phyloP scores from a whole-genome alignment of 1,139 yeast species.

The Kodamaea alishanica region DNA sequence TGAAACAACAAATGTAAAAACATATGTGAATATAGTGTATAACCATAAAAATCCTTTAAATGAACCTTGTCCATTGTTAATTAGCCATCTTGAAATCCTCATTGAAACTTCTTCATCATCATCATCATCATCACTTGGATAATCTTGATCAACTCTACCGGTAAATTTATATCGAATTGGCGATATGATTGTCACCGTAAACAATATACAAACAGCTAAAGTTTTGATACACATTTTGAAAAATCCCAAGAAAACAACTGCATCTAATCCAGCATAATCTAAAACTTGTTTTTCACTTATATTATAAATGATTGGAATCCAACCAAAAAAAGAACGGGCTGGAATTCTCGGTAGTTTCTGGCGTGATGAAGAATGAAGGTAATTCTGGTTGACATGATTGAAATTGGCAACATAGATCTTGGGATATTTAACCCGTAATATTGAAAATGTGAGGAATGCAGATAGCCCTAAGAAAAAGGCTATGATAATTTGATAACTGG shows the following conservation, averaged over 20 bases:
- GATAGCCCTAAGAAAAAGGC: conserved; percentile 61
- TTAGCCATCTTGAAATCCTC: not conserved
- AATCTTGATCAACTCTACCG: conserved; percentile 57
- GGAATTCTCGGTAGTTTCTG: conserved; percentile 39
- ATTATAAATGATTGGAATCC: conserved; percentile 65
- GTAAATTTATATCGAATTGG: conserved; percentile 72
- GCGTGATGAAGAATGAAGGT: conserved; percentile 43
- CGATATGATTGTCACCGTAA: conserved; percentile 64
- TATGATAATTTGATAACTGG: conserved; percentile 52
- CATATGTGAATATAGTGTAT: conserved; percentile 82
- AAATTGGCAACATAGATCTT: conserved; percentile 63
- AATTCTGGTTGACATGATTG: conserved; percentile 39
- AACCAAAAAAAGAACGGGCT: conserved; percentile 58
- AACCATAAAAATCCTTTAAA: conserved; percentile 29
- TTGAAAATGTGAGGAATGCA: conserved; percentile 62
- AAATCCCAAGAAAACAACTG: conserved; percentile 79
- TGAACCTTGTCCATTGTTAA: conserved; percentile 8
- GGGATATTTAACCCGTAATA: conserved; percentile 64
- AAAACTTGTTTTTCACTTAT: conserved; percentile 74
- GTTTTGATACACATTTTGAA: conserved; percentile 73
- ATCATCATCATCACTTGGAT: conserved; percentile 44
- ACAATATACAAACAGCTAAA: conserved; percentile 52
- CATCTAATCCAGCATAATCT: conserved; percentile 91
- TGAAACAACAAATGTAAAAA: conserved; percentile 70
- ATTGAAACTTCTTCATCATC: conserved; percentile 4